Conservation (phyloP, 2,329 filamentous ascomycete species). For the Sporothrix curviconia region DNA sequence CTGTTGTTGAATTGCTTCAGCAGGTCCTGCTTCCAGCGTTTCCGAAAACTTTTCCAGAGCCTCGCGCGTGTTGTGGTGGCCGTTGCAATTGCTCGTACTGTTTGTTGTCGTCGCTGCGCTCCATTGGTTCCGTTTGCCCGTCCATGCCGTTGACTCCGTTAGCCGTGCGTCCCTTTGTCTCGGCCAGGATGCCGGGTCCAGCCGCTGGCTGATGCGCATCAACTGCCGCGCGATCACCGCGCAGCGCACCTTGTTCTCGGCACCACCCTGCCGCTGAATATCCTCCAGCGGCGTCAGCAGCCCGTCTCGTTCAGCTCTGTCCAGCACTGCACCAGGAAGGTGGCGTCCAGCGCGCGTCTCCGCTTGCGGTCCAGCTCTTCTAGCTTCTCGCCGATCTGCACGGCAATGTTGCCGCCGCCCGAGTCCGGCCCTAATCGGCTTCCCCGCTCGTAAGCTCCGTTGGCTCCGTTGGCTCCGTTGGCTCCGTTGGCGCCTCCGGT, state of each 20-base stretch:
- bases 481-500: constrained; percentile 30
- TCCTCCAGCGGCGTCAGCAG: constrained; percentile 83
- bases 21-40: constrained; percentile 87
- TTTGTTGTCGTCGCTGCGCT: too few species aligned
- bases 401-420: constrained; percentile 76
- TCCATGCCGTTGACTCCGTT: background rate
- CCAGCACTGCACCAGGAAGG: constrained; percentile 95
- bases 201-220: constrained; percentile 84
- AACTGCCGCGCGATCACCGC: constrained; percentile 91
- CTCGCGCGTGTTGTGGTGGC: constrained; percentile 71
- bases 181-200: constrained; percentile 71
- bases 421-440: constrained; percentile 44
- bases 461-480: constrained; percentile 34
- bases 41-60: constrained; percentile 96
- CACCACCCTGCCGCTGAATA: constrained; percentile 73
- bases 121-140: constrained; percentile 34
- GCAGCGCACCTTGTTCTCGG: constrained; percentile 88
- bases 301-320: constrained; percentile 88
- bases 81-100: constrained; percentile 37
- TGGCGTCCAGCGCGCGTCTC: constrained; percentile 82
- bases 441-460: constrained; percentile 30
- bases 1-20: constrained; percentile 96
- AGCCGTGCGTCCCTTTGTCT: constrained; percentile 38
- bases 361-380: constrained; percentile 93
- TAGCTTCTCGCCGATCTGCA: constrained; percentile 87